phyloP scores from a whole-genome alignment of 1,284 basidiomycete species.

The Ustilago bromivora region DNA sequence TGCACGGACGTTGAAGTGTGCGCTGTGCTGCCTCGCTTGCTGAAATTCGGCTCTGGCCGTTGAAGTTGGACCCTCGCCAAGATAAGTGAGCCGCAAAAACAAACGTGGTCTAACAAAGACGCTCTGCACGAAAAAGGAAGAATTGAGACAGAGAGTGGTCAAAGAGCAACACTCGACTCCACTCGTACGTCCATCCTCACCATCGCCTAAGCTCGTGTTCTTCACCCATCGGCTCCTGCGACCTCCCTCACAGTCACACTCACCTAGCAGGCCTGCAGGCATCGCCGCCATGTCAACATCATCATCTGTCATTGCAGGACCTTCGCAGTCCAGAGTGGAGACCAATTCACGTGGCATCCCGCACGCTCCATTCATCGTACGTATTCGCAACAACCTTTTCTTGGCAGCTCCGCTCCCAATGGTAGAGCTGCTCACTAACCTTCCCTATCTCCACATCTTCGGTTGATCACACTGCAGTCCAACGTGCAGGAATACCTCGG shows the following conservation, averaged over 20 bases:
- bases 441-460: not conserved
- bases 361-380: conserved; percentile 91
- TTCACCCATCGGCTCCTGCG: not conserved
- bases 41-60: conserved; percentile 35
- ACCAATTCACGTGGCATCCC: conserved; percentile 90
- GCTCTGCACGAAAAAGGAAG: not conserved
- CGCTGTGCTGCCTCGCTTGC: conserved; percentile 2
- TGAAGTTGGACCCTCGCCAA: conserved; percentile 21
- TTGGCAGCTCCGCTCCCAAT: too few relatives aligned
- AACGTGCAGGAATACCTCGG: conserved; percentile 90
- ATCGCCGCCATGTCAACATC: conserved; percentile 23
- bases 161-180: conserved; percentile 12
- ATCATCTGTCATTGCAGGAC: conserved; percentile 30
- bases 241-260: not conserved
- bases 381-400: conserved; percentile 66
- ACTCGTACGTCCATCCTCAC: not conserved
- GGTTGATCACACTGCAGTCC: conserved; percentile 71
- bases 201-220: not conserved
- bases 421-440: not conserved
- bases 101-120: conserved; percentile 9
- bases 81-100: not conserved
- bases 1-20: conserved; percentile 22
- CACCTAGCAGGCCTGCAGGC: too few relatives aligned
- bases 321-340: conserved; percentile 44
- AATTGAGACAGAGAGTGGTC: not conserved